These are phyloP conservation scores for Verticillium albo-atrum DNA, from an alignment of 2,329 filamentous ascomycete genomes.

Conservation along the genomic window DNA sequence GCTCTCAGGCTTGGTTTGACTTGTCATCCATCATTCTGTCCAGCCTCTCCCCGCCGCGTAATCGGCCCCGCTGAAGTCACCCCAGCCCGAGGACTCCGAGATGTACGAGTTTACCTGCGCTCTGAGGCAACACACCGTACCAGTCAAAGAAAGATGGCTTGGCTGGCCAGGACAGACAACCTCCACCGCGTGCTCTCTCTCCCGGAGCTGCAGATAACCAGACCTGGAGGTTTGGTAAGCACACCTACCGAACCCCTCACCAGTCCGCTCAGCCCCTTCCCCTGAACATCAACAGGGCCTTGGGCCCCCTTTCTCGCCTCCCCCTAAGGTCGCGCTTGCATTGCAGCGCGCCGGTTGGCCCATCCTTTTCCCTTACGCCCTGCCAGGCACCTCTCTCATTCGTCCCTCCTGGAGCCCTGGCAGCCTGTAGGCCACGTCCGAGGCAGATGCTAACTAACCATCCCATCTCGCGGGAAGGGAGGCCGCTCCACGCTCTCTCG, in stretches of 20 bases:
- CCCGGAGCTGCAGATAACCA: neutral
- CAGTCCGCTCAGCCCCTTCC: neutral
- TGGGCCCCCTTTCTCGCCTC: neutral
- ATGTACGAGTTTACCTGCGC: neutral
- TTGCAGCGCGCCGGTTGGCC: neutral
- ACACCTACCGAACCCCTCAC: neutral
- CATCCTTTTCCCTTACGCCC: neutral
- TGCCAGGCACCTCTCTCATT: neutral
- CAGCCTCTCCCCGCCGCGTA: neutral
- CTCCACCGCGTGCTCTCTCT: neutral
- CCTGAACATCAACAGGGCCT: neutral
- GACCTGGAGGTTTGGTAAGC: neutral
- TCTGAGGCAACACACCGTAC: neutral
- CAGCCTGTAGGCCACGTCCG: neutral
- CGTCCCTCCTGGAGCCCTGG: neutral
- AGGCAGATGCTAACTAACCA: neutral
- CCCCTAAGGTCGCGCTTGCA: neutral
- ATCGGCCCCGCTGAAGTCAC: neutral
- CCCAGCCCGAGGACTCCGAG: neutral
- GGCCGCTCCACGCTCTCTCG: neutral
- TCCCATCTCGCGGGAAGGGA: neutral
- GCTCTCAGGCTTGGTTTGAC: neutral
- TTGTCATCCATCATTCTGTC: neutral
- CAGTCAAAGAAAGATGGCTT: neutral
- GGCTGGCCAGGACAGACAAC: neutral